phyloP scores from a whole-genome alignment of 208 protist genomes.

The Lotmaria passim region DNA sequence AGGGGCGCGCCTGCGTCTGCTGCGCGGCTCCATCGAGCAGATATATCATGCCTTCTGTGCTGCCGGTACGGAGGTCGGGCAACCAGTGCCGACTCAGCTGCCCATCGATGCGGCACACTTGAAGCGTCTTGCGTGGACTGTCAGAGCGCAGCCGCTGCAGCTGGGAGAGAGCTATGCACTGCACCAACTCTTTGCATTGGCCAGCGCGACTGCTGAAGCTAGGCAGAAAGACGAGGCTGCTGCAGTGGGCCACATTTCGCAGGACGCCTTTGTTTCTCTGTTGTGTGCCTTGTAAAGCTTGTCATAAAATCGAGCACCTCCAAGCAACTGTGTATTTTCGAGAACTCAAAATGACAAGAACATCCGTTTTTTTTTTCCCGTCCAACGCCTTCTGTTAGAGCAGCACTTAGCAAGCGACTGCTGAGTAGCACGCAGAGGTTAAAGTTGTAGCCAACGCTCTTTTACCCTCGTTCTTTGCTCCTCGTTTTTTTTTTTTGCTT shows the following conservation, averaged over 20 bases:
- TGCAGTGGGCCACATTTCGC: neutral
- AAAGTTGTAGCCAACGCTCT: no score
- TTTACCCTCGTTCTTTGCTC: no score
- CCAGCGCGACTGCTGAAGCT: neutral
- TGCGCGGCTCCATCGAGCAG: constrained; percentile 32
- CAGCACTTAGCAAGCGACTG: no score
- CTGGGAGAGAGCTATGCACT: constrained; percentile 18
- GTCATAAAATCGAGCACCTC: no score
- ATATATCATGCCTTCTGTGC: constrained; percentile 20
- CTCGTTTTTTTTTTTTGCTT: no score
- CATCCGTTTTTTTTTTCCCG: no score
- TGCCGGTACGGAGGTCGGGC: constrained; percentile 4
- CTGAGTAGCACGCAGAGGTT: no score
- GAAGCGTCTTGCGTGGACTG: constrained; percentile 14
- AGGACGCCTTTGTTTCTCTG: constrained; percentile 24
- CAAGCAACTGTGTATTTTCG: no score
- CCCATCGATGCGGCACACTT: constrained; percentile 28
- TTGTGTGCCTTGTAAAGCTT: constrained; percentile 13
- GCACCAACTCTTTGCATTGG: constrained; percentile 7
- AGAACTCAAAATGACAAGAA: no score
- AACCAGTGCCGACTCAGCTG: constrained; percentile 22
- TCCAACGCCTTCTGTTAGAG: no score
- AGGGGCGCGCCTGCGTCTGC: neutral
- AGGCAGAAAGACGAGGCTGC: neutral
- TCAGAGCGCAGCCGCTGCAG: constrained; percentile 8